These are phyloP conservation scores for Leccinellum rugosiceps DNA, from an alignment of 768 basidiomycete genomes.

Conservation along the genomic window DNA sequence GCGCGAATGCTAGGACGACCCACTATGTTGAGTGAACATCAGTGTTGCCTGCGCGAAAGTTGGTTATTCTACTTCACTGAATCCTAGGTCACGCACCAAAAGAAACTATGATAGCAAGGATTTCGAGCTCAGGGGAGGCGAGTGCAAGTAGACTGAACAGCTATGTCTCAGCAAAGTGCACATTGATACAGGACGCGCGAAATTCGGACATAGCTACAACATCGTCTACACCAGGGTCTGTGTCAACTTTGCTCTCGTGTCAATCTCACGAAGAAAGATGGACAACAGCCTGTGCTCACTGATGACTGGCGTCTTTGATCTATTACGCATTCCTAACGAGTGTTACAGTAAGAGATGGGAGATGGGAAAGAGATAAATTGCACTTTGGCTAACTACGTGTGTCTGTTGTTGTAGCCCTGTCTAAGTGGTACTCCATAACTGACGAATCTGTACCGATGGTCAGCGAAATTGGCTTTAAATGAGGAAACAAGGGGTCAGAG, in stretches of 20 bases:
- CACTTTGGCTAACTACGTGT: not conserved
- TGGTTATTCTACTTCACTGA: not conserved
- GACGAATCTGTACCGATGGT: not conserved
- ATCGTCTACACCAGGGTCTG: conserved; percentile 87
- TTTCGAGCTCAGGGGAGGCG: conserved; percentile 79
- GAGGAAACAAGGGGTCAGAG: conserved; percentile 43
- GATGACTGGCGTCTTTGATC: conserved; percentile 54
- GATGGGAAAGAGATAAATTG: not conserved
- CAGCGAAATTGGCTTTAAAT: not conserved
- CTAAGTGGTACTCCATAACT: not conserved
- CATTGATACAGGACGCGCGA: not conserved
- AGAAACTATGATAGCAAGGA: conserved; percentile 70
- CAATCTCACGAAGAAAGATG: not conserved
- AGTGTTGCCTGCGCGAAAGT: conserved; percentile 57
- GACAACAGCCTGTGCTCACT: conserved; percentile 43
- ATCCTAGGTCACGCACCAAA: conserved; percentile 51
- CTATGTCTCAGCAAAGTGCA: not conserved
- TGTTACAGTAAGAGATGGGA: not conserved
- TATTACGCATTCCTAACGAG: conserved; percentile 16
- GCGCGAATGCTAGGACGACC: conserved; percentile 22
- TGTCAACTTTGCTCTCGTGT: conserved; percentile 56
- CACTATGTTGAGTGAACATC: conserved; percentile 58
- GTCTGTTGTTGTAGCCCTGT: not conserved
- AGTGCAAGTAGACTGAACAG: conserved; percentile 68
- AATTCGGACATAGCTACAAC: conserved; percentile 64